Conservation (phyloP, 1,284 basidiomycete genomes). For the Trichosporon asahii region DNA sequence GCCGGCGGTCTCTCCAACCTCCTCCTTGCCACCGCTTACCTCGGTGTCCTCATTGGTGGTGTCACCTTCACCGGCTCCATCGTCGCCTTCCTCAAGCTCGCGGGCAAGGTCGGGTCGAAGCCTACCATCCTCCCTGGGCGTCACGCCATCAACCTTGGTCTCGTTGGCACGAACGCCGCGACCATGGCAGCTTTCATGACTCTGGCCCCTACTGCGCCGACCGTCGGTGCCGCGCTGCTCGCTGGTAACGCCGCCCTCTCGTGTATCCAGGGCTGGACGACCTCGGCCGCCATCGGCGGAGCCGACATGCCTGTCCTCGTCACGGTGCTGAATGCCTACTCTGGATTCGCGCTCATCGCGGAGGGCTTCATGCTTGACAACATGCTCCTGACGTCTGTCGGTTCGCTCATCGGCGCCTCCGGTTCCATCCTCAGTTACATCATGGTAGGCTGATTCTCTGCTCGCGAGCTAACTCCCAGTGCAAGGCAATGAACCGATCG, state of each 20-base stretch:
- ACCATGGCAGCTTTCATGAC: constrained; percentile 72
- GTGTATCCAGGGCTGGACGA: constrained; percentile 73
- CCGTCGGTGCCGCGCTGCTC: constrained; percentile 70
- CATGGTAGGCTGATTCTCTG: constrained; percentile 60
- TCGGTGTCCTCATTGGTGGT: constrained; percentile 74
- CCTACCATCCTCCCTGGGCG: constrained; percentile 68
- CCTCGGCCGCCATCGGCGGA: constrained; percentile 78
- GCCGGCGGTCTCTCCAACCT: constrained; percentile 57
- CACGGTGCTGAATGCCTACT: constrained; percentile 81
- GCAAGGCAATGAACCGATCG: constrained; percentile 72
- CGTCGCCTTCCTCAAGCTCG: constrained; percentile 81
- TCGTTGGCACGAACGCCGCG: constrained; percentile 65
- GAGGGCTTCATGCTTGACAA: constrained; percentile 88
- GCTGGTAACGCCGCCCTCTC: constrained; percentile 68
- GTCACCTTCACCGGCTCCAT: constrained; percentile 60
- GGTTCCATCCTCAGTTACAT: constrained; percentile 86
- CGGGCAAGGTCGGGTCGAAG: constrained; percentile 69
- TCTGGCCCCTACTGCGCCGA: constrained; percentile 64
- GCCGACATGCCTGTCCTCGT: constrained; percentile 89
- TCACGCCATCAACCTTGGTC: constrained; percentile 66
- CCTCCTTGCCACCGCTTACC: constrained; percentile 74
- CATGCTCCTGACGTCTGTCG: constrained; percentile 71
- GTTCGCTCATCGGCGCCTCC: constrained; percentile 76
- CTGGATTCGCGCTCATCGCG: constrained; percentile 86
- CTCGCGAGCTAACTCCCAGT: constrained; percentile 54